phyloP scores from a whole-genome alignment of 78 protist species.

The Diacronema lutheri region DNA sequence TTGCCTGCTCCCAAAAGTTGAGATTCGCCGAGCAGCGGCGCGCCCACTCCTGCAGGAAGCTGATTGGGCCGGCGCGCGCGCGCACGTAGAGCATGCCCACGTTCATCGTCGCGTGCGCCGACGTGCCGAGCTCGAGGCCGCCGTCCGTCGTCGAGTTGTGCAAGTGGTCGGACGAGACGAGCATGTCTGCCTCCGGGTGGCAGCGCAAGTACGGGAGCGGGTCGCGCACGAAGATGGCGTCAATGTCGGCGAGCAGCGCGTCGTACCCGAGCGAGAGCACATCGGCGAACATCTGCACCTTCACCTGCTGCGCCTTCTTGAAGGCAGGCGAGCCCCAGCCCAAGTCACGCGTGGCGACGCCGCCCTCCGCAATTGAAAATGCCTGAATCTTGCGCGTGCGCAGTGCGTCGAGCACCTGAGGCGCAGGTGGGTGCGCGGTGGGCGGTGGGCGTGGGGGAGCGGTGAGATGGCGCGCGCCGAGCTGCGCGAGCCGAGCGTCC shows the following conservation, averaged over 20 bases:
- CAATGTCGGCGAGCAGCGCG: not conserved
- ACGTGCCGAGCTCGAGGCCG: not conserved
- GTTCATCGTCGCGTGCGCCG: not conserved
- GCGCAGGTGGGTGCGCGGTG: no score
- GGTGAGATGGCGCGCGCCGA: no score
- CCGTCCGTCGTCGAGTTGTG: not conserved
- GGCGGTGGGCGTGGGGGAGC: no score
- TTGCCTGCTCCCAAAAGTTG: not conserved
- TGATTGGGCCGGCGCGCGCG: not conserved
- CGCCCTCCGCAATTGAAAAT: no score
- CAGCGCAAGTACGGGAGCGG: slow-evolving; percentile 4
- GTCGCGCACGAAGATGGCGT: slow-evolving; percentile 10
- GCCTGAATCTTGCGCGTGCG: no score
- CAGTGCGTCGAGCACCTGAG: no score
- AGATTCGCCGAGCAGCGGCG: not conserved
- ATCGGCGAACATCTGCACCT: not conserved
- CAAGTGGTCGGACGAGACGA: not conserved
- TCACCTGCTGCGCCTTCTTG: not conserved
- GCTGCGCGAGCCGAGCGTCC: no score
- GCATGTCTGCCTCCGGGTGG: not conserved
- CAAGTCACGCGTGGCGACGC: no score
- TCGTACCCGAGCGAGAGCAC: not conserved
- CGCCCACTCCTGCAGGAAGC: not conserved
- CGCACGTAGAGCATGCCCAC: not conserved
- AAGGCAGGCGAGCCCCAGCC: slow-evolving; percentile 16